phyloP scores from a whole-genome alignment of 1,284 basidiomycete species.

The Phellinidium pouzarii region DNA sequence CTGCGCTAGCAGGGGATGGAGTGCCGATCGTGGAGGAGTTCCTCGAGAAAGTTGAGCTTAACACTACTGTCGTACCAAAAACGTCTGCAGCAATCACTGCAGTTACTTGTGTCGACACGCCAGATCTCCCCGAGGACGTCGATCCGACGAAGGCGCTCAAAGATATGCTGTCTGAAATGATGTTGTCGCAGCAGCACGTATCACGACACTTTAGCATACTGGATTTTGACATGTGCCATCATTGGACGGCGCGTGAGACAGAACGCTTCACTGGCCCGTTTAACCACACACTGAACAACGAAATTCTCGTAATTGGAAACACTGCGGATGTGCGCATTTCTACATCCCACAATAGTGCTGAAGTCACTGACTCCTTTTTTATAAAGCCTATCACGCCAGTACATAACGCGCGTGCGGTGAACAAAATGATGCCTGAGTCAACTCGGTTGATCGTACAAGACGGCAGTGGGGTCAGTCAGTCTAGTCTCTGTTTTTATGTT shows the following conservation, averaged over 20 bases:
- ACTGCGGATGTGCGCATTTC: conserved; percentile 18
- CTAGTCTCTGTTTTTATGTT: too few relatives aligned
- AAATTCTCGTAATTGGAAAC: conserved; percentile 24
- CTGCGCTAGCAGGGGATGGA: conserved; percentile 22
- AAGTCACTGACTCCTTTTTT: not conserved
- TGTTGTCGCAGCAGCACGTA: conserved; percentile 14
- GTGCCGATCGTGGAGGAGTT: conserved; percentile 17
- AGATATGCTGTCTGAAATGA: conserved; percentile 22
- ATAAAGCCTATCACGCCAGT: conserved; percentile 23
- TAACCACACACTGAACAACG: conserved; percentile 22
- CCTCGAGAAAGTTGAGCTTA: conserved; percentile 20
- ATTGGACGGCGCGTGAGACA: conserved; percentile 20
- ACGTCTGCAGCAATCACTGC: conserved; percentile 20
- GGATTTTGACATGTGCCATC: conserved; percentile 22
- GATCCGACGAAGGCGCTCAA: conserved; percentile 18
- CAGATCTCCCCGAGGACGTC: conserved; percentile 18
- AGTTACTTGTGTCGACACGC: conserved; percentile 21
- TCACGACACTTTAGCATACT: conserved; percentile 20
- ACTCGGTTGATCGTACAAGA: conserved; percentile 23
- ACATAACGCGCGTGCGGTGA: conserved; percentile 22
- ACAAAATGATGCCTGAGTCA: conserved; percentile 22
- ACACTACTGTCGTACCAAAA: conserved; percentile 18
- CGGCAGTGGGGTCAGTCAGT: conserved; percentile 20
- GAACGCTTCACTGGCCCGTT: conserved; percentile 25
- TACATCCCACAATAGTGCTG: not conserved